Evolutionary conservation across 768 basidiomycete species (phyloP), one percentile per base, ranked within the genome.

Genomic region (Podaxis sp.): DNA sequence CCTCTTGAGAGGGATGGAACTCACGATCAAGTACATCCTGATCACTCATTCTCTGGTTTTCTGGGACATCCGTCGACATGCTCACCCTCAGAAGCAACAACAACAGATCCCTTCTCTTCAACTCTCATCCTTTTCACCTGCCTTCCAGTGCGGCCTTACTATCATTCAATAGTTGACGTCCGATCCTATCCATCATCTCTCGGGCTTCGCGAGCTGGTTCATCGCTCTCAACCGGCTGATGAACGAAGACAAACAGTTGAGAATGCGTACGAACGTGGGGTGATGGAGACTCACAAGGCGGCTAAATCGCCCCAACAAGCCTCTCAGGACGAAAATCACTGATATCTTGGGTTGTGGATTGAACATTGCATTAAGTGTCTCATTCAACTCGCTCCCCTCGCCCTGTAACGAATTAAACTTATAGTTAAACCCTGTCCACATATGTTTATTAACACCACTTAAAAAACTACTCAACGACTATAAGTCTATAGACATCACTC

Each of bases 51-150:
- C 75, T 75, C 68, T 88, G 86, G 50, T 66, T 75, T 6, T 82
- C 80, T 0, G 83, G 81, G 2, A 87, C 66, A 68, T 90, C 86
- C 1, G 80, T 82, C 0, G 85, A 81, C 75, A 87, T 81, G 69
- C 90, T 91, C 2, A 88, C 88, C 61, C 79, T 79, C 49, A 90
- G 75, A 3, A 90, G 75, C 28, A 89, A 67, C 0, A 84, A 85
- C 2, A 90, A 74, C 2, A 91, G 68, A 73, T 90, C 88, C 15
- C 84, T 80, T 72, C 74, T 77, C 70, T 68, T 67, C 60, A 72
- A 66, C 3, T 64, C 2, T 69, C 68, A 33, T 74, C 73, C 22
- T 72, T 74, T 2, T 70, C 64, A 13, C 15, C 41, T 15, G 41
- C 41, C 26, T 74, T 69, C 4, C 60, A 67, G 24, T 7, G 71